These are phyloP conservation scores for Crinitomyces ghanaensis DNA, from an alignment of 805 yeast genomes.

Conservation along the genomic window DNA sequence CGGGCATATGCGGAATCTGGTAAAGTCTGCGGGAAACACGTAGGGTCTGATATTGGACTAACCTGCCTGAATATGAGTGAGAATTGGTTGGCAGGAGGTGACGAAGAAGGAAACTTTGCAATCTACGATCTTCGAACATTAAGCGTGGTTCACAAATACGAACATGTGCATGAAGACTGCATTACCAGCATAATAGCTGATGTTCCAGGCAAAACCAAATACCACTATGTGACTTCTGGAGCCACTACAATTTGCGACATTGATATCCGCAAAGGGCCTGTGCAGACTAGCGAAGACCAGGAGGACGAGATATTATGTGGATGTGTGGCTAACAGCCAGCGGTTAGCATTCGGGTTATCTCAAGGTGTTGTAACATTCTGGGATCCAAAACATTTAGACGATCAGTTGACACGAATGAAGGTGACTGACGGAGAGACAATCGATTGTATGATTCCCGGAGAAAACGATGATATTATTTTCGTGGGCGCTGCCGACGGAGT, in stretches of 20 bases:
- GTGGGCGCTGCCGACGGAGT: conserved; percentile 29
- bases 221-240: conserved; percentile 71
- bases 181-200: conserved; percentile 64
- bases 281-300: conserved; percentile 71
- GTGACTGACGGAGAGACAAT: conserved; percentile 31
- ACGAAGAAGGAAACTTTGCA: conserved; percentile 58
- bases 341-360: conserved; percentile 75
- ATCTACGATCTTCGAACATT: conserved; percentile 49
- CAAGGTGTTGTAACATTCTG: conserved; percentile 83
- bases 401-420: conserved; percentile 64
- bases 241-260: conserved; percentile 70
- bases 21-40: conserved; percentile 50
- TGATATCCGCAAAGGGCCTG: conserved; percentile 63
- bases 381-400: conserved; percentile 45
- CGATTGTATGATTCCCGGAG: conserved; percentile 17
- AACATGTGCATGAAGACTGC: conserved; percentile 51
- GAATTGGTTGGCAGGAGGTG: conserved; percentile 32
- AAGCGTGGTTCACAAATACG: conserved; percentile 37
- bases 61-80: conserved; percentile 24
- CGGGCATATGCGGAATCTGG: conserved; percentile 64
- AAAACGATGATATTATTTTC: conserved; percentile 15
- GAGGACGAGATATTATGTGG: conserved; percentile 84
- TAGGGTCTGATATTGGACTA: conserved; percentile 19
- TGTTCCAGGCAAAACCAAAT: conserved; percentile 58
- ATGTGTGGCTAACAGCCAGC: conserved; percentile 49